These are phyloP conservation scores for Adansonia digitata DNA, from an alignment of 345 rosid species.

Conservation along the genomic window DNA sequence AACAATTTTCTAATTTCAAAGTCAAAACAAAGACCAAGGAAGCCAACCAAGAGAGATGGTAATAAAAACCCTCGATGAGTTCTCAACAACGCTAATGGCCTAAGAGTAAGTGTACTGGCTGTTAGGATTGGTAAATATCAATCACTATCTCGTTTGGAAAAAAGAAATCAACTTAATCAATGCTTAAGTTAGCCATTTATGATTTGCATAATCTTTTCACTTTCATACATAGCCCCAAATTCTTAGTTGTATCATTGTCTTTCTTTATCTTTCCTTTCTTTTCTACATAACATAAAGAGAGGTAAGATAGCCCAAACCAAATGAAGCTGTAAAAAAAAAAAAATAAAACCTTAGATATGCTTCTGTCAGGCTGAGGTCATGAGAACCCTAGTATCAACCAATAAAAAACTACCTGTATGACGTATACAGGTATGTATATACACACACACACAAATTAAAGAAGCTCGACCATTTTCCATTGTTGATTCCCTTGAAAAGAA, in stretches of 20 bases:
- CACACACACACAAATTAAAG: too few species aligned
- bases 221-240: neutral
- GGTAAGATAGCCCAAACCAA: too few species aligned
- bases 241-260: neutral
- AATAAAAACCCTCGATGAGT: neutral
- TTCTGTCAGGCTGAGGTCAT: constrained; percentile 27
- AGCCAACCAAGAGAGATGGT: neutral
- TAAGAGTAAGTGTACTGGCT: neutral
- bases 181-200: neutral
- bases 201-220: neutral
- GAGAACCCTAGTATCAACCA: constrained; percentile 16
- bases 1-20: too few species aligned
- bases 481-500: neutral
- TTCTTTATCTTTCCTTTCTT: neutral
- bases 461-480: neutral
- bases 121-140: neutral
- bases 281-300: too few species aligned
- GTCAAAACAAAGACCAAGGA: neutral
- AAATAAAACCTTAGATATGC: neutral
- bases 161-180: neutral
- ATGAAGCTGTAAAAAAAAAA: neutral
- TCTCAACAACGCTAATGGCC: neutral
- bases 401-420: neutral
- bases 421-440: neutral
- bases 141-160: neutral